Conservation (phyloP, 495 filamentous ascomycete genomes). For the Staphylotrichum tortipilum region DNA sequence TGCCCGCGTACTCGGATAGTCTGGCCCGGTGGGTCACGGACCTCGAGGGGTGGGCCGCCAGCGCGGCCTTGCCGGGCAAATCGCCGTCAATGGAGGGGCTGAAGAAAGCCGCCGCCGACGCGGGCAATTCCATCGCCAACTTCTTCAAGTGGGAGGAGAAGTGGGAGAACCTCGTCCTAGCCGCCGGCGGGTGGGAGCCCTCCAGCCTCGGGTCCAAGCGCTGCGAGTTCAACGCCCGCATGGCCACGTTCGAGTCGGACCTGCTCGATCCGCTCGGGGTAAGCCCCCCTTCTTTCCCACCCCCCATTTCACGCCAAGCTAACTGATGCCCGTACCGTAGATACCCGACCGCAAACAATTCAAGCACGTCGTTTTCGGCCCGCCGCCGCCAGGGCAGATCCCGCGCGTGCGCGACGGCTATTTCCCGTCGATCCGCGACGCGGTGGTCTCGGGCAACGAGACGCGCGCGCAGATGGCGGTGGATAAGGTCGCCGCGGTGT, state of each 20-base stretch:
- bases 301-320: neutral
- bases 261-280: constrained; percentile 75
- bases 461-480: constrained; percentile 58
- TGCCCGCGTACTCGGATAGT: constrained; percentile 51
- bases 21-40: constrained; percentile 54
- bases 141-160: constrained; percentile 66
- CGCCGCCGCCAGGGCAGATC: constrained; percentile 64
- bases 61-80: no score
- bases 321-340: no score
- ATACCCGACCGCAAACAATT: constrained; percentile 86
- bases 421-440: constrained; percentile 82
- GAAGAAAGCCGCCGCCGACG: no score
- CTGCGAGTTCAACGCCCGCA: constrained; percentile 58
- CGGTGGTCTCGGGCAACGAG: constrained; percentile 65
- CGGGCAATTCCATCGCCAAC: constrained; percentile 56
- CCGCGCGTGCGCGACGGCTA: constrained; percentile 61
- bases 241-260: constrained; percentile 74
- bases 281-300: constrained; percentile 26
- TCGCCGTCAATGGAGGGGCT: no score
- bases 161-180: constrained; percentile 61
- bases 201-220: constrained; percentile 53
- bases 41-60: constrained; percentile 52
- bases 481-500: constrained; percentile 47
- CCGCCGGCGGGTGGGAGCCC: constrained; percentile 61
- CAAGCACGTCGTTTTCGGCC: constrained; percentile 86